Base-by-base conservation (phyloP, 2,329 filamentous ascomycete species). In the Penicillium sp. region DNA sequence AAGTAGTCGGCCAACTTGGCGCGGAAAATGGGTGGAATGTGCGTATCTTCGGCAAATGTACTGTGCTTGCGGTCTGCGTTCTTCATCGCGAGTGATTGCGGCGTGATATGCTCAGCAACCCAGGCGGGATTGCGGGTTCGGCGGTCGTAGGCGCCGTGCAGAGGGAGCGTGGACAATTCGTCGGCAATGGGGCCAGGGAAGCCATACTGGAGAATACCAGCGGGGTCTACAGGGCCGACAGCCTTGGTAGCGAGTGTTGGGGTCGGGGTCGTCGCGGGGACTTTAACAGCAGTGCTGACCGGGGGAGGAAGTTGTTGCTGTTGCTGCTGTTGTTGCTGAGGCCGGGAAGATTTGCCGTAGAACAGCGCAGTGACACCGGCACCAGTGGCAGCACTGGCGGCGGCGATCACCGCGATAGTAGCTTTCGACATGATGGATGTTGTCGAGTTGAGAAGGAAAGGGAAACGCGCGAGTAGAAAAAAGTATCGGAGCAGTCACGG, bases 81-180 rank as follows among this genome's bases (percentile, higher is more conserved):
- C 53, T 82, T 82, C 42, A 76, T 68, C 3, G 85, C 77, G 11
- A 98, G 80, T 0, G 91, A 97, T 28, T 82, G 80, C 1, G 89
- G 83, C 0, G 93, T 98, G 70, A 98, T 96, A 76, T 98, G 93
- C 75, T 98, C 93, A 54, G 86, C 84, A 7, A 90, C 93, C 91
- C 91, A 98, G 67, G 87, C 80, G 24, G 93, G 93, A 72, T 98
- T 98, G 65, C 90, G 83, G 35, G 83, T 85, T 51, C 88, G 85
- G 23, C 93, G 88, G 73, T 98, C 91, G 78, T 85, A 98, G 60
- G 86, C 84, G 26, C 90, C 95, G 55, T 90, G 79, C 44, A 97
- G 79, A 27, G 88, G 86, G 22, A 81, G 74, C 29, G 89, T 85
- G 45, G 78, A 79, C 45, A 89, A 84, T 35, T 95, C 77, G 70